These are phyloP conservation scores for Arbutus unedo DNA, from an alignment of 148 eudicot species.

Conservation along the genomic window DNA sequence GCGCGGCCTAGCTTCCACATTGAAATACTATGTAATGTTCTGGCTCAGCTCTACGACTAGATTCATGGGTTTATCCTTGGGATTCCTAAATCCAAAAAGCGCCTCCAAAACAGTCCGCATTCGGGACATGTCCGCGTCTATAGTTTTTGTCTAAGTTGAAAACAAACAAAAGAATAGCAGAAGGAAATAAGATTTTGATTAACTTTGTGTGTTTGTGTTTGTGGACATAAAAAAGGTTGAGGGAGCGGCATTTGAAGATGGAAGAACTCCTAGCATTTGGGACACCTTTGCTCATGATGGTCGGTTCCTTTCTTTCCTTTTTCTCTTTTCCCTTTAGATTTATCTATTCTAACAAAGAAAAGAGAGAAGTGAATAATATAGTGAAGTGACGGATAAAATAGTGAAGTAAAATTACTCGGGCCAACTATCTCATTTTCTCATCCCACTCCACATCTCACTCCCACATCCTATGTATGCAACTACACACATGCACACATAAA, in stretches of 20 bases:
- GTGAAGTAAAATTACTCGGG: no score
- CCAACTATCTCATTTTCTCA: no score
- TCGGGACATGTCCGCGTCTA: not conserved
- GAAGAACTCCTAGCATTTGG: slow-evolving; percentile 43
- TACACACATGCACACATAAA: no score
- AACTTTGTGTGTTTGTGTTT: not conserved
- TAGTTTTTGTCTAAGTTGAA: not conserved
- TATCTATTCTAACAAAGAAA: no score
- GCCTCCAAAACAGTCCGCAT: not conserved
- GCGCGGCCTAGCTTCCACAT: not conserved
- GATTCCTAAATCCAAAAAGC: not conserved
- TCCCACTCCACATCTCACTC: no score
- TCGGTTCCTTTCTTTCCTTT: not conserved
- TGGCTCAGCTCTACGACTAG: no score
- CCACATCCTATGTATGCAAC: no score
- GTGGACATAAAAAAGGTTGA: slow-evolving; percentile 23
- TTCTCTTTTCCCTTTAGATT: not conserved
- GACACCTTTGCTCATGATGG: slow-evolving; percentile 45
- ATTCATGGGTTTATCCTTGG: not conserved
- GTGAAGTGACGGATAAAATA: no score
- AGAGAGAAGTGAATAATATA: no score
- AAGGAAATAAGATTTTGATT: not conserved
- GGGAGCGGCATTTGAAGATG: slow-evolving; percentile 48
- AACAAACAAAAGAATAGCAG: not conserved
- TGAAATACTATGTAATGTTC: no score